Percentiles rank a stretch among this genome's conserved stretches.
Evolutionary conservation across 306 rosid species (phyloP).

Genomic region (Echinosophora koreensis): DNA sequence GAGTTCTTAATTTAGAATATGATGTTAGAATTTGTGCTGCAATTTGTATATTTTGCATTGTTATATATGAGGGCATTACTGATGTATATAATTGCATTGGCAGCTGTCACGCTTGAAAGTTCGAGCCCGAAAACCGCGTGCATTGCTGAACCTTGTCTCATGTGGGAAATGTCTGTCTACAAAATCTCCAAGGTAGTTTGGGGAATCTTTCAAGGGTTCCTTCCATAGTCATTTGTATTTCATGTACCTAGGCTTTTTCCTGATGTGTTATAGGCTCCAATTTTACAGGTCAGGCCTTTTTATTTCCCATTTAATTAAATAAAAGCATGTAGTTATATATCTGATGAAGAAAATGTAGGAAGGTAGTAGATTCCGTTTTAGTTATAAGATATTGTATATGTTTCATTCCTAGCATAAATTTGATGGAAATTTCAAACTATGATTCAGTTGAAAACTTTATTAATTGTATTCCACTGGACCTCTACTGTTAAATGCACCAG

Average conservation of each 20-base stretch:
- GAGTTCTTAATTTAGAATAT: no score
- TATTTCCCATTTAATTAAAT: slow-evolving; percentile 54
- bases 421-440: slow-evolving; percentile 28
- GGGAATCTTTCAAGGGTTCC: slow-evolving; percentile 57
- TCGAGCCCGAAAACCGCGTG: slow-evolving; percentile 65
- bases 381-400: slow-evolving; percentile 52
- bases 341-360: slow-evolving; percentile 54
- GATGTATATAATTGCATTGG: slow-evolving; percentile 49
- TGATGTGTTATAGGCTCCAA: slow-evolving; percentile 52
- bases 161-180: slow-evolving; percentile 86
- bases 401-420: slow-evolving; percentile 45
- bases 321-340: slow-evolving; percentile 56
- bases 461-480: neutral
- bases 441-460: slow-evolving; percentile 26
- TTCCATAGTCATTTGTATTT: slow-evolving; percentile 56
- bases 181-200: slow-evolving; percentile 80
- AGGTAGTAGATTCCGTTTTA: slow-evolving; percentile 50
- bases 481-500: neutral
- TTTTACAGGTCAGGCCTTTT: slow-evolving; percentile 59
- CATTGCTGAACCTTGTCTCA: slow-evolving; percentile 83
- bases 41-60: neutral
- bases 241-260: slow-evolving; percentile 63
- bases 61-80: slow-evolving; percentile 35
- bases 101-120: slow-evolving; percentile 93
- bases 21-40: no score